Evolutionary conservation across 345 rosid genomes (phyloP), one percentile per base, ranked within the genome.

Genomic region (Combretum micranthum): DNA sequence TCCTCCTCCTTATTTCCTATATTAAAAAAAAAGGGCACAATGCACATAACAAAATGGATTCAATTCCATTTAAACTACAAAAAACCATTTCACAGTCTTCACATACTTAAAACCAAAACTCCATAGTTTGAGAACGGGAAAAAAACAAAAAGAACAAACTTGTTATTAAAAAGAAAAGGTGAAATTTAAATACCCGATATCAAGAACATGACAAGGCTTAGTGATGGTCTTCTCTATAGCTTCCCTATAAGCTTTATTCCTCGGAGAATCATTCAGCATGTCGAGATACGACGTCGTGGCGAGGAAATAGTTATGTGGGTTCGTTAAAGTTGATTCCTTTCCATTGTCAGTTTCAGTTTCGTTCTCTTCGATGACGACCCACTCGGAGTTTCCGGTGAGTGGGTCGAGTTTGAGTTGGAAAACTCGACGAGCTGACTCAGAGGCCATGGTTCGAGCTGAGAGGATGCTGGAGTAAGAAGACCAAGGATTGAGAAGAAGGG

Each of bases 141-240:
- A 14, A 20, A 1, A 15, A 18, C 12, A 8, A 46, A 57, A 22
- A 19, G 44, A 16, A 43, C 1, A 50, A 50, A 21, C 26, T 52
- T 15, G 0, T 0, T 0, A 43, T 55, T 56, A 43, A 47, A 32
- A 32, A 32, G 9, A 32, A 7, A 32, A 7, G 9, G 4, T 4
- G 39, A 32, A 32, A 32, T 32, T 32, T 3, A 32, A 32, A 53
- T 69, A 92, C 97, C 98, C 97, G 19, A 89, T 87, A 66, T 93
- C 99, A 39, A 89, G 87, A 42, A 89, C 97, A 65, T 80, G 94
- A 70, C 89, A 83, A 48, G 97, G 91, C 62, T 77, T 43, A 4
- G 85, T 74, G 7, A 92, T 43, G 44, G 78, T 63, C 70, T 69
- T 85, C 15, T 85, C 86, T 12, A 85, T 80, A 68, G 88, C 86